Percentiles rank a stretch among this genome's conserved stretches.
Evolutionary conservation across 108 stramenopile genomes (phyloP).

Genomic region (Nannochloropsis oceanica): DNA sequence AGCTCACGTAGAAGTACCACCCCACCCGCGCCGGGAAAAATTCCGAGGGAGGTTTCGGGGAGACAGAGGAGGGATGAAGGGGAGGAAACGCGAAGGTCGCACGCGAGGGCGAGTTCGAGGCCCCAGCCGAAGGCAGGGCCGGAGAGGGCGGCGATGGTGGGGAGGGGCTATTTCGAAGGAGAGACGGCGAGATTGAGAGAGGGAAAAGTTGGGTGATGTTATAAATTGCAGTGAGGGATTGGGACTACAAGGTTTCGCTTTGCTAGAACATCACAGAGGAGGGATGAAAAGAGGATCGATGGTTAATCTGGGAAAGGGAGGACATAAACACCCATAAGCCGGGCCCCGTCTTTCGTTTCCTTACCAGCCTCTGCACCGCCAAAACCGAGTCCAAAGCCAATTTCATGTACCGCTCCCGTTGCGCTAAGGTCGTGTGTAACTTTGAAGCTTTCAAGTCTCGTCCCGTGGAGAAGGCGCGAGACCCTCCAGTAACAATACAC

Average conservation of each 20-base stretch:
- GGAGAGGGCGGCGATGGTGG: not conserved
- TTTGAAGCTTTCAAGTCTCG: not conserved
- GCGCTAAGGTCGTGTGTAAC: not conserved
- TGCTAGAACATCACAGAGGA: not conserved
- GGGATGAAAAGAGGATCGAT: not conserved
- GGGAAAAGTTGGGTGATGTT: not conserved
- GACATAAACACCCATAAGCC: not conserved
- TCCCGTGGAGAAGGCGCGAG: not conserved
- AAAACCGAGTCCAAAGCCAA: not conserved
- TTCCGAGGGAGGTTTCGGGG: not conserved
- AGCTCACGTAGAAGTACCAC: not conserved
- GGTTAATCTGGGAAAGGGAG: not conserved
- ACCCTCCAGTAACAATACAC: not conserved
- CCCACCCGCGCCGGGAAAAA: not conserved
- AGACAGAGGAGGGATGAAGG: not conserved
- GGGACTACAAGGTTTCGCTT: too few relatives aligned
- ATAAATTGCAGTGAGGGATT: too few relatives aligned
- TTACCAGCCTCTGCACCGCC: not conserved
- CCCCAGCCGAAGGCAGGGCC: not conserved
- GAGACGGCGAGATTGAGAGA: not conserved
- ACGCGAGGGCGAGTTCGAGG: not conserved
- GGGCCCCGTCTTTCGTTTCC: not conserved
- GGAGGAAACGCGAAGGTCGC: not conserved
- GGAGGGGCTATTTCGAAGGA: not conserved
- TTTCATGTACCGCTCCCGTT: not conserved